Percentiles rank a stretch among this genome's conserved stretches.
phyloP scores from a whole-genome alignment of 352 stramenopile genomes.

The Plasmopara muralis region DNA sequence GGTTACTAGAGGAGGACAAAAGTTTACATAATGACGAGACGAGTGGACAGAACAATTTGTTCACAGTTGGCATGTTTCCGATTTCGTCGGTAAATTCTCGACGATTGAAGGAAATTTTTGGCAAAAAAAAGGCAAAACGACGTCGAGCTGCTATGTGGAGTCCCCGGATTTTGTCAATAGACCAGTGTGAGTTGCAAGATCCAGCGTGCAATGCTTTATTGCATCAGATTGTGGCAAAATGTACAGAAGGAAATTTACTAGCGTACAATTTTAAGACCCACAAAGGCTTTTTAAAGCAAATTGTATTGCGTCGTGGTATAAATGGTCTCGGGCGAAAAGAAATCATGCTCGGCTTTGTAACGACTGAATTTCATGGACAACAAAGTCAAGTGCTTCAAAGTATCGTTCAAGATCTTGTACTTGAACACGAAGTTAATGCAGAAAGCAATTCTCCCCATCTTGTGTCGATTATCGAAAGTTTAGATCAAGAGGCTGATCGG shows the following conservation, averaged over 20 bases:
- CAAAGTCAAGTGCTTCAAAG: conserved; percentile 25
- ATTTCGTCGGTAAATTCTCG: conserved; percentile 37
- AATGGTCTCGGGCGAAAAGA: conserved; percentile 22
- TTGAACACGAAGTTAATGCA: conserved; percentile 12
- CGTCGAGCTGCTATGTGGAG: conserved; percentile 36
- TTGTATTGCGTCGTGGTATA: conserved; percentile 51
- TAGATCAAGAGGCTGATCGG: conserved; percentile 53
- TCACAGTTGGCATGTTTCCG: conserved; percentile 71
- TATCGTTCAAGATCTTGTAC: conserved; percentile 29
- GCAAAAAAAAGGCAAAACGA: conserved; percentile 30
- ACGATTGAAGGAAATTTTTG: conserved; percentile 27
- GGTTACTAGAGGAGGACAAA: conserved; percentile 49
- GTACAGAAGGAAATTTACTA: conserved; percentile 22
- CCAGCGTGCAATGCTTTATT: conserved; percentile 39
- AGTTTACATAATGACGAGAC: neutral
- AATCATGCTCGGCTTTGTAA: conserved; percentile 66
- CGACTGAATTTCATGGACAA: conserved; percentile 34
- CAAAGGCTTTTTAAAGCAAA: conserved; percentile 55
- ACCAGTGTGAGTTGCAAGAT: conserved; percentile 50
- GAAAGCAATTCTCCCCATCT: conserved; percentile 15
- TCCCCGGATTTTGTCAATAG: conserved; percentile 57
- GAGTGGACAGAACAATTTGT: conserved; percentile 18
- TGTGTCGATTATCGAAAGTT: conserved; percentile 55
- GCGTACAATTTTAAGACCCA: conserved; percentile 62
- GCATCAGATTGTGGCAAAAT: conserved; percentile 22